phyloP scores from a whole-genome alignment of 1,284 basidiomycete genomes.

The Schizophyllum amplum region DNA sequence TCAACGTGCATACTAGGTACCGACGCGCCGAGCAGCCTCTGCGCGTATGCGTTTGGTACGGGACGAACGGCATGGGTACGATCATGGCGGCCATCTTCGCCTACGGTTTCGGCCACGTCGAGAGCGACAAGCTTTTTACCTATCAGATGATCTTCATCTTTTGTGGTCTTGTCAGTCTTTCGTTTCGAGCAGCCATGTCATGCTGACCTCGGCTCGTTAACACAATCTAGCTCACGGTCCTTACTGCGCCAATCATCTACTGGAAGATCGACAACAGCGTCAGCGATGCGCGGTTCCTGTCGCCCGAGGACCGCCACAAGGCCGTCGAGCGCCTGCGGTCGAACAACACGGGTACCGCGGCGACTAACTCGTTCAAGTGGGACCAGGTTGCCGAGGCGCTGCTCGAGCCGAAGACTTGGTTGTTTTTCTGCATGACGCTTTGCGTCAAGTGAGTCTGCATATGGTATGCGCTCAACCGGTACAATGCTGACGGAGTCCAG shows the following conservation, averaged over 20 bases:
- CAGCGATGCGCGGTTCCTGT: slow-evolving; percentile 12
- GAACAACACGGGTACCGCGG: slow-evolving; percentile 12
- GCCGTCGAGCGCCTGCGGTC: slow-evolving; percentile 12
- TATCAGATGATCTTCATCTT: slow-evolving; percentile 13
- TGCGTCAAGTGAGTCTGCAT: slow-evolving; percentile 10
- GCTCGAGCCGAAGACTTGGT: slow-evolving; percentile 11
- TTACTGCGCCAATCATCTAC: slow-evolving; percentile 6
- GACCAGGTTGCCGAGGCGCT: slow-evolving; percentile 10
- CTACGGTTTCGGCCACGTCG: slow-evolving; percentile 11
- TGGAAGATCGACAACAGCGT: slow-evolving; percentile 11
- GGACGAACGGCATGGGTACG: slow-evolving; percentile 14
- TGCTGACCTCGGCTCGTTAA: background rate
- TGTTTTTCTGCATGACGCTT: slow-evolving; percentile 13
- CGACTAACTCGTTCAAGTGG: slow-evolving; percentile 12
- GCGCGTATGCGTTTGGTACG: slow-evolving; percentile 12
- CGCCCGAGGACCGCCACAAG: slow-evolving; percentile 11
- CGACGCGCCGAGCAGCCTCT: slow-evolving; percentile 14
- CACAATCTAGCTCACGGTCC: slow-evolving; percentile 6
- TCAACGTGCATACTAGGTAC: slow-evolving; percentile 4
- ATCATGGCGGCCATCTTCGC: slow-evolving; percentile 8
- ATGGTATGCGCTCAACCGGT: background rate
- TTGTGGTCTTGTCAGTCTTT: slow-evolving; percentile 7
- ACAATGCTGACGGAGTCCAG: slow-evolving; percentile 2
- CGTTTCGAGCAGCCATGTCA: background rate
- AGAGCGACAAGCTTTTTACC: slow-evolving; percentile 2